Conservation (phyloP, 305 asterid species). For the Stenogyne calaminthoides region DNA sequence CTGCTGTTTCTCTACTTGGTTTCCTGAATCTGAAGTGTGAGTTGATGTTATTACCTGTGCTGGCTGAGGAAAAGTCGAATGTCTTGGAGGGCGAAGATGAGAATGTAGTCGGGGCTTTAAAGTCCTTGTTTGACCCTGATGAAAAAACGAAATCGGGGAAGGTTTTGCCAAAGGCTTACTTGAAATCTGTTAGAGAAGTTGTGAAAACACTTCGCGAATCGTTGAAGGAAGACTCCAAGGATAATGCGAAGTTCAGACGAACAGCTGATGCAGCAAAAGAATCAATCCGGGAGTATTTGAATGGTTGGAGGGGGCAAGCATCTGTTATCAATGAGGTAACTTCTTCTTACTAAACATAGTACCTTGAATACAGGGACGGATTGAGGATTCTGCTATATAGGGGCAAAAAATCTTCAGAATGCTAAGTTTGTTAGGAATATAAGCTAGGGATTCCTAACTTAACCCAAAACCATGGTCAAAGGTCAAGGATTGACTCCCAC, state of each 20-base stretch:
- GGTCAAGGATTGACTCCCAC: no score
- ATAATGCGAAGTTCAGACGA: conserved; percentile 70
- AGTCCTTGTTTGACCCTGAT: conserved; percentile 76
- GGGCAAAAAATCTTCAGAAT: no score
- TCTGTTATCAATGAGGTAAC: conserved; percentile 66
- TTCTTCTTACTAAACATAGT: conserved; percentile 1
- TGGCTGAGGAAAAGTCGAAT: conserved; percentile 53
- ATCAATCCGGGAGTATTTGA: conserved; percentile 72
- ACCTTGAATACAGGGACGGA: no score
- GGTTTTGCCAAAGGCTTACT: conserved; percentile 82
- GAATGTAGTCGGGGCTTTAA: conserved; percentile 58
- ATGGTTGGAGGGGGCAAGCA: conserved; percentile 80
- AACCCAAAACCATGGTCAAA: no score
- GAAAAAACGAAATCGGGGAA: conserved; percentile 88
- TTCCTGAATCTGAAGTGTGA: conserved; percentile 38
- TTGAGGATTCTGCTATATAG: no score
- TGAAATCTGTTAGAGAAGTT: conserved; percentile 81
- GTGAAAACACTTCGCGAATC: conserved; percentile 86
- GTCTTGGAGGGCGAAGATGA: conserved; percentile 47
- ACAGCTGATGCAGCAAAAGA: conserved; percentile 92
- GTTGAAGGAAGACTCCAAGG: conserved; percentile 66
- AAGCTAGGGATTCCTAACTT: no score
- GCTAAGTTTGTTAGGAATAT: no score
- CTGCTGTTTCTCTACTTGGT: conserved; percentile 42
- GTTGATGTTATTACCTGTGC: conserved; percentile 39